Evolutionary conservation across 495 filamentous ascomycete genomes (phyloP), one percentile per base, ranked within the genome.

Genomic region (Chaetomium cochliodes): DNA sequence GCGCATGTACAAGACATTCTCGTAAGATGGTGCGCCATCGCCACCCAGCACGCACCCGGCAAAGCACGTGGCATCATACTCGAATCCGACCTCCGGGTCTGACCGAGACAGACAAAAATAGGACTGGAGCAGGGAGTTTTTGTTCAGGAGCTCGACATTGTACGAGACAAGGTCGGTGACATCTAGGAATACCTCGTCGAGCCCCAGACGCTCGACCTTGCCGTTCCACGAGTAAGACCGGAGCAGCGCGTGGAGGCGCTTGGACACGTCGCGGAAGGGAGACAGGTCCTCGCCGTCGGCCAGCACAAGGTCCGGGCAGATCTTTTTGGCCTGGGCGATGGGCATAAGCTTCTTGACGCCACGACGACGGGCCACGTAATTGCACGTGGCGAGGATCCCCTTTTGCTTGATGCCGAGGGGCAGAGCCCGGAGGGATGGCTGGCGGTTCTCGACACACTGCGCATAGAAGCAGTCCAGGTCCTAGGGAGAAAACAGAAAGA

Each of bases 381-480:
- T 97, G 82, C 92, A 96, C 5, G 93, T 98, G 50, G 92, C 93
- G 28, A 97, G 85, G 51, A 97, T 96, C 69, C 91, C 88, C 77
- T 97, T 97, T 72, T 86, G 82, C 71, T 81, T 78, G 61, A 85
- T 76, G 28, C 79, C 83, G 51, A 97, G 77, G 11, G 92, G 92
- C 47, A 88, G 75, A 0, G 83, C 78, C 66, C 86, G 92, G 65
- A 96, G 79, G 0, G 81, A 76, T 1, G 93, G 91, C 67, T 89
- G 87, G 67, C 89, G 86, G 62, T 87, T 87, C 75, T 97, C 92
- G 65, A 93, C 87, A 39, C 67, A 70, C 73, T 75, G 30, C n/a
- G 92, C 92, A 73, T 98, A 98, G 80, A 97, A 97, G 74, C 91
- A 96, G 78, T 96, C 91, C 79, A 94, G 90, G 77, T 93, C 90